Conservation (phyloP, 192 early-diverging fungal species). For the Globomyces pollinis-pini region DNA sequence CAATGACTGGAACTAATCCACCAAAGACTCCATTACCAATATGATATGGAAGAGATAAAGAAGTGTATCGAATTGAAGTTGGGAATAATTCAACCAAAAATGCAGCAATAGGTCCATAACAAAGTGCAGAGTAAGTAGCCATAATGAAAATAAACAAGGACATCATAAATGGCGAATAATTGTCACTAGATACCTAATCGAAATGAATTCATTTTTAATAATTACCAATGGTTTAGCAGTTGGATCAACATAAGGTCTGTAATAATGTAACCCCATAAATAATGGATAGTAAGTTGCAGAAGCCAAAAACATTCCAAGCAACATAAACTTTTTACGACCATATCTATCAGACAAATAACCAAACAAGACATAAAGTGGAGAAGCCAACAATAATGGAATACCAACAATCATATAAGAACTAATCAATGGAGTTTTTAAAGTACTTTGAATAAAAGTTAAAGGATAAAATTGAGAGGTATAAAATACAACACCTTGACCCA, state of each 20-base stretch:
- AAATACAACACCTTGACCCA: conserved; percentile 18
- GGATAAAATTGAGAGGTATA: conserved; percentile 3
- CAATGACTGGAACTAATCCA: conserved; percentile 15
- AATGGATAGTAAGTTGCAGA: conserved; percentile 16
- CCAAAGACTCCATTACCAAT: conserved; percentile 22
- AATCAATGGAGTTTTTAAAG: neutral
- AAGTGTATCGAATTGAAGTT: conserved; percentile 20
- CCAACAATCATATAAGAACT: conserved; percentile 9
- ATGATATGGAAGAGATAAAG: conserved; percentile 21
- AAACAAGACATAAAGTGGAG: conserved; percentile 15
- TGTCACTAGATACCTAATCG: too few species aligned
- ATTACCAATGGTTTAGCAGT: neutral
- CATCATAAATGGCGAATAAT: neutral
- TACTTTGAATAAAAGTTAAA: conserved; percentile 9
- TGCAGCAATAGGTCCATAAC: conserved; percentile 26
- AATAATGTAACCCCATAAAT: conserved; percentile 5
- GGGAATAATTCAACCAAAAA: conserved; percentile 27
- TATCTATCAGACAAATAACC: conserved; percentile 19
- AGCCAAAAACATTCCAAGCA: conserved; percentile 9
- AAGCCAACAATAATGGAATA: conserved; percentile 2
- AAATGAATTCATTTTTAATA: neutral
- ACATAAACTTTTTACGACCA: conserved; percentile 19
- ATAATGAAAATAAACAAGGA: neutral
- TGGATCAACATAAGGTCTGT: conserved; percentile 1
- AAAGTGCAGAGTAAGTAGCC: neutral